Base-by-base conservation (phyloP, 2,329 filamentous ascomycete species). In the Pyricularia grisea region DNA sequence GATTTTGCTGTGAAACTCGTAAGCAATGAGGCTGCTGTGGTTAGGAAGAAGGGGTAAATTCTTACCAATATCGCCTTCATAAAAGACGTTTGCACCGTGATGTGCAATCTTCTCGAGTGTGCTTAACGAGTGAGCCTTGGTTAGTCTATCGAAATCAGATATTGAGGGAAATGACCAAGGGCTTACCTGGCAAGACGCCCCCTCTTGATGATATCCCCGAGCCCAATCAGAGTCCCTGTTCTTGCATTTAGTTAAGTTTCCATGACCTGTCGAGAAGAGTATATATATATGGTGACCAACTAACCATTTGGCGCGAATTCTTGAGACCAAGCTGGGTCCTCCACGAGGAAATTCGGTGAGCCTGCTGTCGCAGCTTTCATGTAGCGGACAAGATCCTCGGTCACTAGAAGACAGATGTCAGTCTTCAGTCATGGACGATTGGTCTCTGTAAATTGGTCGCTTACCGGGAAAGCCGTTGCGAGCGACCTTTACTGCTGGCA, bases 251-350 rank as follows among this genome's bases (percentile, higher is more conserved):
- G 65, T 28, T 12, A 67, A 11, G 23, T 11, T 6, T 20, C 12
- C 14, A 2, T 20, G 31, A 10, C 5, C 2, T 27, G 20, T 23
- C 17, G 2, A 6, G n/a, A 20, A 55, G 33, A 12, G n/a, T 33
- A 12, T 65, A 27, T 17, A 31, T 33, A 12, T 65, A 27, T 17
- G 33, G 31, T 31, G 17, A 6, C 20, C 25, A 6, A 23, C 67
- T 63, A 14, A 64, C 67, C 94, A 70, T 94, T 88, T 0, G 93
- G 93, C 2, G 93, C 93, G 80, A 97, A 97, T 76, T 97, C 94
- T 66, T 91, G 78, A 0, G 94, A 92, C 90, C 93, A 98, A 3
- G 88, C 86, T 0, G 90, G 88, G 69, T 97, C 88, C 3, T 91
- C 83, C 0, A 88, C 81, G 0, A 97, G 80, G 74, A 97, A 97